Percentiles rank a stretch among this genome's conserved stretches.
Conservation (phyloP, 2,329 filamentous ascomycete species). For the Talaromyces sp. region DNA sequence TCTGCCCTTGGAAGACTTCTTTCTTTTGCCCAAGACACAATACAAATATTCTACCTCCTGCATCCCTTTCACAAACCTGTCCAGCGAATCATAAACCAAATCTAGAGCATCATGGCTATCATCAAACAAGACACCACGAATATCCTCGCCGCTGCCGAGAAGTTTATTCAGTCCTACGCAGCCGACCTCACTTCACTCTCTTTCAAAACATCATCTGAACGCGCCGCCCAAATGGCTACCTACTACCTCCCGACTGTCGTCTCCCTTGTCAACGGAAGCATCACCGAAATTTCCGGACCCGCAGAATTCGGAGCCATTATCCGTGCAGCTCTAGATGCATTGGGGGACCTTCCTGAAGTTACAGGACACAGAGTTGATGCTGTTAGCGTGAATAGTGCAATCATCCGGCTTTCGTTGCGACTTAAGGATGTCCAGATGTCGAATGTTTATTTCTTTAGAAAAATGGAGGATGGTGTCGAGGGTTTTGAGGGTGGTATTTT, state of each 20-base stretch:
- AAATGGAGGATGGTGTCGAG: neutral
- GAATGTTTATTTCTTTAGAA: neutral
- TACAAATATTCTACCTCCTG: neutral
- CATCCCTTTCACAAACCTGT: neutral
- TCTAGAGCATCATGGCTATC: neutral
- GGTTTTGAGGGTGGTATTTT: neutral
- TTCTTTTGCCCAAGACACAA: neutral
- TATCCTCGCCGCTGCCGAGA: neutral
- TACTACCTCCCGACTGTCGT: neutral
- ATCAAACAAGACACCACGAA: neutral
- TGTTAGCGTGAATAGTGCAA: neutral
- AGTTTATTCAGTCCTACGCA: neutral
- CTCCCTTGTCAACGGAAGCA: neutral
- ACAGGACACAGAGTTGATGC: neutral
- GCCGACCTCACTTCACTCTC: neutral
- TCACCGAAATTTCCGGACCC: neutral
- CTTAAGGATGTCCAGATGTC: neutral
- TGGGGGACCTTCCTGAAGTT: neutral
- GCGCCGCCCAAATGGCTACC: neutral
- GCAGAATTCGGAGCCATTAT: neutral
- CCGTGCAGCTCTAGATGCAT: neutral
- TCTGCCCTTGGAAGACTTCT: neutral
- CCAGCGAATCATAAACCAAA: neutral
- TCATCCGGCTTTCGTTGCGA: neutral
- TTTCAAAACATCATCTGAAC: neutral